phyloP scores from a whole-genome alignment of 305 asterid species.

The Fraxinus sp. region DNA sequence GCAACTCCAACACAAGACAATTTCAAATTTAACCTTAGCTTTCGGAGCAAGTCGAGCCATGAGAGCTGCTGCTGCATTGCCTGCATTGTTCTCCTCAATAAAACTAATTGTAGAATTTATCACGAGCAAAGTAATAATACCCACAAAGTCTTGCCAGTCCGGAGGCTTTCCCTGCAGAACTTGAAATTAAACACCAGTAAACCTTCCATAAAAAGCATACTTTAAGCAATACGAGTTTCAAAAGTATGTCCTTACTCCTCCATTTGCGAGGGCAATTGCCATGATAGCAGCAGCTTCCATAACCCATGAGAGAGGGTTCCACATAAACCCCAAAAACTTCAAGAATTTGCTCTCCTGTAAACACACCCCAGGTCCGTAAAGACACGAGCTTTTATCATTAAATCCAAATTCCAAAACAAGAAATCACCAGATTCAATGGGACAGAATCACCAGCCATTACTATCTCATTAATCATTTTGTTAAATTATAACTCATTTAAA shows the following conservation, averaged over 20 bases:
- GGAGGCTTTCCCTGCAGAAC: slow-evolving; percentile 90
- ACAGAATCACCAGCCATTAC: slow-evolving; percentile 11
- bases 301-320: slow-evolving; percentile 99
- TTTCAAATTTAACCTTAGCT: slow-evolving; percentile 59
- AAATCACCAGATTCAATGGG: slow-evolving; percentile 3
- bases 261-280: slow-evolving; percentile 99
- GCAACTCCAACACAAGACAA: background rate
- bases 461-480: background rate
- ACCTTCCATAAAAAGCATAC: background rate
- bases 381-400: slow-evolving; percentile 6
- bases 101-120: slow-evolving; percentile 97
- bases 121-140: slow-evolving; percentile 83
- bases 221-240: background rate
- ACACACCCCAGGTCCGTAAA: slow-evolving; percentile 3
- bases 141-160: slow-evolving; percentile 99
- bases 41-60: slow-evolving; percentile 99
- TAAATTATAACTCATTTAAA: slow-evolving; percentile 16
- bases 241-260: slow-evolving; percentile 71
- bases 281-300: slow-evolving; percentile 99
- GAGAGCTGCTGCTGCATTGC: slow-evolving; percentile 99
- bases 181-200: slow-evolving; percentile 2
- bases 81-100: slow-evolving; percentile 96
- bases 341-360: slow-evolving; percentile 85
- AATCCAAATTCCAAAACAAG: background rate
- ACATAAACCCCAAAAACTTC: slow-evolving; percentile 96